Evolutionary conservation across 1,284 basidiomycete genomes (phyloP).

Genomic region (Ustanciosporium gigantosporum): DNA sequence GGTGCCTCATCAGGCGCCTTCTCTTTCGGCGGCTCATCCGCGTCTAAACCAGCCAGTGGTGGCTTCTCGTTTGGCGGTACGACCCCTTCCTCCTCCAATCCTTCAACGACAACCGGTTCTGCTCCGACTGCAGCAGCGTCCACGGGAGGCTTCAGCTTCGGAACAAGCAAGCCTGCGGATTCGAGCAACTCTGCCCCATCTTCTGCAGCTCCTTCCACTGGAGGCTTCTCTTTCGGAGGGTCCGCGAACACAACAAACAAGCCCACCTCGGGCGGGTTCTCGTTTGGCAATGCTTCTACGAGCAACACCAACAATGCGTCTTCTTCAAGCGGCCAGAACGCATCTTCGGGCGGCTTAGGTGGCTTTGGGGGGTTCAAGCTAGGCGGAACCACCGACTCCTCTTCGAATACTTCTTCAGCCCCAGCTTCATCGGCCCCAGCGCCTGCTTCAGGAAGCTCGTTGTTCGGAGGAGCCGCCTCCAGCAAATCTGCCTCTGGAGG

Average conservation of each 20-base stretch:
- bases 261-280: background rate
- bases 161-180: background rate
- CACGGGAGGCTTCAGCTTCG: conserved; percentile 6
- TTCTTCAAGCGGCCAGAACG: background rate
- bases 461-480: background rate
- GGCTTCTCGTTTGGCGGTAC: conserved; percentile 12
- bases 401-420: background rate
- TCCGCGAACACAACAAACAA: background rate
- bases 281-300: background rate
- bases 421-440: background rate
- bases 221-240: conserved; percentile 37
- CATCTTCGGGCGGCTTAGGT: background rate
- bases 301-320: background rate
- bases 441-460: background rate
- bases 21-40: conserved; percentile 1
- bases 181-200: background rate
- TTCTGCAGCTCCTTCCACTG: too few relatives aligned
- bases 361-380: background rate
- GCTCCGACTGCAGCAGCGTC: background rate
- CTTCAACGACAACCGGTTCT: conserved; percentile 8
- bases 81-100: background rate
- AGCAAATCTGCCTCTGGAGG: conserved; percentile 20
- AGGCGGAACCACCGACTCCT: background rate
- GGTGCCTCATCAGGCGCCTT: background rate
- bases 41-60: conserved; percentile 17